These are phyloP conservation scores for Pyrenophora tritici-repentis DNA, from an alignment of 2,329 filamentous ascomycete species.

Conservation along the genomic window DNA sequence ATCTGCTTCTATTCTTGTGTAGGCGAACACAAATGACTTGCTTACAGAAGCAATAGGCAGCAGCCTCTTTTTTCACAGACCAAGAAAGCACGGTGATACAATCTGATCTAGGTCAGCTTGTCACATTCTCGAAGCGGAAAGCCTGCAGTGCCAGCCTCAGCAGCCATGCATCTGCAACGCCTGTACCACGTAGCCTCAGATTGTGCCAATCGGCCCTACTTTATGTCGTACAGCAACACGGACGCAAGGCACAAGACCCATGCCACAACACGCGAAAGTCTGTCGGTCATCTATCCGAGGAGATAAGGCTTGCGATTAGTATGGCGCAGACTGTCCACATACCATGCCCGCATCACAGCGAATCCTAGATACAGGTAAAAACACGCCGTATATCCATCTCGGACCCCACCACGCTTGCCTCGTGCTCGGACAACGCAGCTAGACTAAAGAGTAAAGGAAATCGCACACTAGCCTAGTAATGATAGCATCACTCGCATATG, in stretches of 20 bases:
- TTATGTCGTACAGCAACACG: constrained; percentile 13
- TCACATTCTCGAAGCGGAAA: constrained; percentile 3
- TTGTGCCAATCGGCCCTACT: constrained; percentile 11
- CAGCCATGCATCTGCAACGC: constrained; percentile 9
- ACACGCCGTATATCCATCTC: no score
- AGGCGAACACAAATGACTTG: background rate
- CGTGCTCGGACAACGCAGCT: no score
- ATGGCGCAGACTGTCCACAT: background rate
- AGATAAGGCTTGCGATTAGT: constrained; percentile 1
- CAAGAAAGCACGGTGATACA: constrained; percentile 18
- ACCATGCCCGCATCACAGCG: background rate
- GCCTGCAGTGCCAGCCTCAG: constrained; percentile 10
- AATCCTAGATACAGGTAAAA: no score
- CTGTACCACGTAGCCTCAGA: constrained; percentile 7
- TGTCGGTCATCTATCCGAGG: background rate
- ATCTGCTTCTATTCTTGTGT: background rate
- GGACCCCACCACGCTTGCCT: no score
- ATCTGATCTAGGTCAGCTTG: constrained; percentile 21
- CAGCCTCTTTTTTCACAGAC: constrained; percentile 19
- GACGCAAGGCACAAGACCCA: constrained; percentile 17
- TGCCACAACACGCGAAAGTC: background rate
- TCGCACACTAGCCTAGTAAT: no score
- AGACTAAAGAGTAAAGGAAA: no score
- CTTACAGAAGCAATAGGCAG: background rate
- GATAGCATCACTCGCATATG: constrained; percentile 2